phyloP scores from a whole-genome alignment of 139 green algal genomes.

The Diplosphaera chodatii region DNA sequence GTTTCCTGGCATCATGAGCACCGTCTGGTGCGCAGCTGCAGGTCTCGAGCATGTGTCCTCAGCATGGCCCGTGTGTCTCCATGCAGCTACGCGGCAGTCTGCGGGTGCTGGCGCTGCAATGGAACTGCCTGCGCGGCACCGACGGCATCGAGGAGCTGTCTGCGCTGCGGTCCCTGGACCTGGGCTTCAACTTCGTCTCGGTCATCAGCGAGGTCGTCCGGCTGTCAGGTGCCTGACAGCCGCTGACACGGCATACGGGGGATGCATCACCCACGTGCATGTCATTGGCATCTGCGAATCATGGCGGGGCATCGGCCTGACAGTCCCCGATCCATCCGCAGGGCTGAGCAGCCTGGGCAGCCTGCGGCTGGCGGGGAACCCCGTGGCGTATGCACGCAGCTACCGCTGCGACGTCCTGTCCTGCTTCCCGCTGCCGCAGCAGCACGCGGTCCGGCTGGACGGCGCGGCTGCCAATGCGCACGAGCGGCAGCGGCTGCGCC shows the following conservation, averaged over 20 bases:
- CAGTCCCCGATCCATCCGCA: too few relatives aligned
- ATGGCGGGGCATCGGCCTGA: too few relatives aligned
- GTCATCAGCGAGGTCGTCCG: conserved; percentile 5
- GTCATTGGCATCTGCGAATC: too few relatives aligned
- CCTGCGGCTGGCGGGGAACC: conserved; percentile 13
- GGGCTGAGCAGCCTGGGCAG: conserved; percentile 1
- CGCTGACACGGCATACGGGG: not conserved
- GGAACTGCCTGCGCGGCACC: conserved; percentile 1
- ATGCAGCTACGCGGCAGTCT: not conserved
- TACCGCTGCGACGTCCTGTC: conserved; percentile 12
- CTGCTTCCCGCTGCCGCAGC: conserved; percentile 14
- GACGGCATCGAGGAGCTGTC: conserved; percentile 4
- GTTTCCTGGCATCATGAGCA: too few relatives aligned
- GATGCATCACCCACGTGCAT: not conserved
- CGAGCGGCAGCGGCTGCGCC: not conserved
- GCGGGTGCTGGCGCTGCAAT: not conserved
- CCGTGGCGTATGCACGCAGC: conserved; percentile 1
- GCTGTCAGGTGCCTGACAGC: conserved; percentile 4
- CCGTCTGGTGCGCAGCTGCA: too few relatives aligned
- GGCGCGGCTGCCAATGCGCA: not conserved
- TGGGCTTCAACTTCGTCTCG: conserved; percentile 16
- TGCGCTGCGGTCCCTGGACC: conserved; percentile 11
- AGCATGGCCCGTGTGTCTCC: too few relatives aligned
- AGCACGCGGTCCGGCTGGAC: conserved; percentile 5
- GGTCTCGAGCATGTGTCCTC: too few relatives aligned